Percentiles rank a stretch among this genome's conserved stretches.
Conservation (phyloP, 2,329 filamentous ascomycete species). For the Colletotrichum navitas region DNA sequence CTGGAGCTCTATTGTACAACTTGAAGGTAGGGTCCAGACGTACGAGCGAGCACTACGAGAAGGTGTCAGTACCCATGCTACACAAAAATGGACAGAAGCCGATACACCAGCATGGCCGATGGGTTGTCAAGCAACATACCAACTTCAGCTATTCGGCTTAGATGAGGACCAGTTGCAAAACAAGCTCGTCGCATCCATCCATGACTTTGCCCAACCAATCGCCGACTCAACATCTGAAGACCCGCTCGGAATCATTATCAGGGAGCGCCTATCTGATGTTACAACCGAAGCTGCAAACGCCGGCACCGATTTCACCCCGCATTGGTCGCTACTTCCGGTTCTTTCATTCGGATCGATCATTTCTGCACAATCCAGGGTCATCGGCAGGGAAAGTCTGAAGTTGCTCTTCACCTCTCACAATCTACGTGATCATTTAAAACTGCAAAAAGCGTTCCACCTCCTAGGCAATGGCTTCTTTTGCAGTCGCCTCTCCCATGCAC, state of each 20-base stretch:
- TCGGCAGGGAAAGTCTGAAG: slow-evolving; percentile 81
- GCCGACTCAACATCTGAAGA: slow-evolving; percentile 44
- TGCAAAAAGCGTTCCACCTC: slow-evolving; percentile 86
- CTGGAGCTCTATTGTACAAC: slow-evolving; percentile 75
- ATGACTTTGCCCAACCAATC: slow-evolving; percentile 55
- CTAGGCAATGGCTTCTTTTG: slow-evolving; percentile 88
- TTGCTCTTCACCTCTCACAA: slow-evolving; percentile 82
- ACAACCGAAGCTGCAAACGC: slow-evolving; percentile 32
- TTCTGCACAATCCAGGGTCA: slow-evolving; percentile 77
- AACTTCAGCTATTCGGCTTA: slow-evolving; percentile 63
- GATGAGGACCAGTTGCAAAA: slow-evolving; percentile 61
- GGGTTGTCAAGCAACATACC: slow-evolving; percentile 35
- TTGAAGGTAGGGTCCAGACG: slow-evolving; percentile 70
- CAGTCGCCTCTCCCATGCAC: slow-evolving; percentile 80
- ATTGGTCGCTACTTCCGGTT: slow-evolving; percentile 72
- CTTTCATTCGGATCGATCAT: slow-evolving; percentile 84
- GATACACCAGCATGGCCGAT: not conserved
- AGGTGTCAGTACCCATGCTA: slow-evolving; percentile 47
- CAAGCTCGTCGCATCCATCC: slow-evolving; percentile 64
- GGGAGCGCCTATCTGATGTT: slow-evolving; percentile 50
- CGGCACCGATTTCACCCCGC: slow-evolving; percentile 59
- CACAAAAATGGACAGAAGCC: not conserved
- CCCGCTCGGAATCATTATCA: slow-evolving; percentile 43
- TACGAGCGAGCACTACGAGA: slow-evolving; percentile 61
- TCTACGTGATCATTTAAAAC: slow-evolving; percentile 76